Conservation (phyloP, 345 rosid species). For the Rhodomyrtus tomentosa region DNA sequence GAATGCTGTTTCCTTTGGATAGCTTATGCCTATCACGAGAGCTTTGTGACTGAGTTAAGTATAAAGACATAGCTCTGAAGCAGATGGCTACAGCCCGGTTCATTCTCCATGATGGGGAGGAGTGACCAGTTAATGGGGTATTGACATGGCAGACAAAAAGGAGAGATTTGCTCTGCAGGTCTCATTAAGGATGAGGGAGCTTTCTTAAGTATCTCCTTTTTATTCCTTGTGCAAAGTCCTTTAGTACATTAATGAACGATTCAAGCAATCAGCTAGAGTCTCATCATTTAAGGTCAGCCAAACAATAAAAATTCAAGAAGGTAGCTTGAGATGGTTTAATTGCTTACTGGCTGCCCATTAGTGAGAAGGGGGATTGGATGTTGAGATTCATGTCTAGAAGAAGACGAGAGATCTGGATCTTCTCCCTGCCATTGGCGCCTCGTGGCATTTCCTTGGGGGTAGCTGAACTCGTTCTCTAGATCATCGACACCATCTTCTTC, state of each 20-base stretch:
- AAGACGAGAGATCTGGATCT: slow-evolving; percentile 68
- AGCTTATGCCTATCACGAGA: neutral
- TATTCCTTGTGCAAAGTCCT: neutral
- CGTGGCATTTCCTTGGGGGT: slow-evolving; percentile 51
- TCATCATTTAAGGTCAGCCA: neutral
- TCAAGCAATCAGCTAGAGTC: neutral
- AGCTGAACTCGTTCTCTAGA: slow-evolving; percentile 84
- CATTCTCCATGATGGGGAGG: neutral
- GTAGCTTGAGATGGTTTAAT: neutral
- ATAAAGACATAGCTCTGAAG: neutral
- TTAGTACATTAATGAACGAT: neutral
- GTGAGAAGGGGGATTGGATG: slow-evolving; percentile 88
- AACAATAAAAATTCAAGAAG: neutral
- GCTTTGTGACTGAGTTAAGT: neutral
- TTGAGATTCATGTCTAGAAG: slow-evolving; percentile 88
- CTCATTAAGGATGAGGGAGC: neutral
- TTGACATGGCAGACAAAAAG: neutral
- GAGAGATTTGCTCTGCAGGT: neutral
- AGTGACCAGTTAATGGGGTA: neutral
- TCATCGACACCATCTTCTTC: slow-evolving; percentile 98
- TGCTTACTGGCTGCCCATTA: slow-evolving; percentile 64
- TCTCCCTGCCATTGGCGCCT: slow-evolving; percentile 80
- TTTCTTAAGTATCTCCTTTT: neutral
- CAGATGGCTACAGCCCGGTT: neutral
- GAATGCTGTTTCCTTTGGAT: neutral